These are phyloP conservation scores for Saraca asoca DNA, from an alignment of 331 rosid species.

Conservation along the genomic window DNA sequence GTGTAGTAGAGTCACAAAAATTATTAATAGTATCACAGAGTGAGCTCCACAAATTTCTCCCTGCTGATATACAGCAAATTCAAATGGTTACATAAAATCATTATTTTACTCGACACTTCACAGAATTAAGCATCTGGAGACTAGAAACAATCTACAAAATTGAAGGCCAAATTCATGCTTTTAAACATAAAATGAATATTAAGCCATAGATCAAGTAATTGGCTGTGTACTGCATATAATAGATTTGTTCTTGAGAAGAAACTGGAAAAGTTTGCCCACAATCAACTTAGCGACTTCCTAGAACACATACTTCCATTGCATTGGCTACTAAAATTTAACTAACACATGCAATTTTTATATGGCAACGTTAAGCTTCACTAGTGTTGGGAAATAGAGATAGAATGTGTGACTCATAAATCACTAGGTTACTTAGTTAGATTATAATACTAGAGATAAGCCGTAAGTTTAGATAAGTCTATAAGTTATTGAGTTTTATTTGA, in stretches of 20 bases:
- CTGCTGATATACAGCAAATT: slow-evolving; percentile 17
- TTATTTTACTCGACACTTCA: too few species aligned
- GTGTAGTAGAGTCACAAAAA: slow-evolving; percentile 18
- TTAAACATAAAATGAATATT: slow-evolving; percentile 7
- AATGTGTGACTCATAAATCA: too few species aligned
- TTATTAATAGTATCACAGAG: slow-evolving; percentile 25
- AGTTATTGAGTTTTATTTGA: too few species aligned
- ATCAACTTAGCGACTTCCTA: slow-evolving; percentile 31
- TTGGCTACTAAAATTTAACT: slow-evolving; percentile 27
- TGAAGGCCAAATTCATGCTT: slow-evolving; percentile 13
- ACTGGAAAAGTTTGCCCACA: slow-evolving; percentile 13
- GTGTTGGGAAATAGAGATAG: too few species aligned
- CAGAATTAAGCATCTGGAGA: slow-evolving; percentile 18
- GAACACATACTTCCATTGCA: slow-evolving; percentile 22
- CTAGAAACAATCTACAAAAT: slow-evolving; percentile 1
- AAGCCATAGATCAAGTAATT: background rate
- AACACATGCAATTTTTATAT: slow-evolving; percentile 16
- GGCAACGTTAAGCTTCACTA: slow-evolving; percentile 22
- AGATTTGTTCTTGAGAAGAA: slow-evolving; percentile 15
- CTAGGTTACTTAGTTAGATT: too few species aligned
- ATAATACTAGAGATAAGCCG: too few species aligned
- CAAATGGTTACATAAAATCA: slow-evolving; percentile 13
- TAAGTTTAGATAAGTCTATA: too few species aligned
- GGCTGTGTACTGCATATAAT: slow-evolving; percentile 14
- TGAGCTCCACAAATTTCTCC: slow-evolving; percentile 25